Evolutionary conservation across 139 green algal species (phyloP), one percentile per base, ranked within the genome.

Genomic region (Chara braunii): DNA sequence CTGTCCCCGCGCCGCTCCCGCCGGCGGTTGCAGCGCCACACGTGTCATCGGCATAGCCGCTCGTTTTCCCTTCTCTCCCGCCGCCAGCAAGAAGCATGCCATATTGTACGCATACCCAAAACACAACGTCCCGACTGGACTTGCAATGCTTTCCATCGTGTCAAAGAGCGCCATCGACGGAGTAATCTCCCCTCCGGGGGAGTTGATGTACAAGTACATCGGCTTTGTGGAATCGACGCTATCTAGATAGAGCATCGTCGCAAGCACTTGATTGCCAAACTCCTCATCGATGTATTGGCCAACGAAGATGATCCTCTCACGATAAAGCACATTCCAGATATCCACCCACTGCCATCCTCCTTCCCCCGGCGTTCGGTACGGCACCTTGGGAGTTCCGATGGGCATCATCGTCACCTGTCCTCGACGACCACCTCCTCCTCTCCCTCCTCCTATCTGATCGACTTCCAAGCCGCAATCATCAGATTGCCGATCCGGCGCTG

Each of bases 61-160:
- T 58, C 12, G 50, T 14, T 14, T 43, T 3, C 90, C 89, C 87
- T 96, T 97, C 23, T 87, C 83, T 32, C 92, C 92, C 2, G 86
- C 80, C 4, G 90, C 85, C 23, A 99, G 81, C 70, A 99, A 74
- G 73, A 98, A 96, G n/a, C 88, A 91, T 28, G 79, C 88, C 89
- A 96, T 98, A 43, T 89, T 91, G 64, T 95, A 87, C 70, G 86
- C 94, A 36, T 87, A 81, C 33, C 93, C 93, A 72, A 97, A 97
- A 63, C 87, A 91, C 1, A 98, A 85, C 3, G 92, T 97, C 30
- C 81, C 85, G 22, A 95, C 90, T 61, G 90, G 85, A 64, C 75
- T 89, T 70, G 85, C 84, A 26, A 96, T 79, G 79, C 95, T 86
- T 58, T 86, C 82, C 86, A 99, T 96, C 1, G 93, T 97, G 85